Conservation (phyloP, 2,329 filamentous ascomycete species). For the Coleophoma crateriformis region DNA sequence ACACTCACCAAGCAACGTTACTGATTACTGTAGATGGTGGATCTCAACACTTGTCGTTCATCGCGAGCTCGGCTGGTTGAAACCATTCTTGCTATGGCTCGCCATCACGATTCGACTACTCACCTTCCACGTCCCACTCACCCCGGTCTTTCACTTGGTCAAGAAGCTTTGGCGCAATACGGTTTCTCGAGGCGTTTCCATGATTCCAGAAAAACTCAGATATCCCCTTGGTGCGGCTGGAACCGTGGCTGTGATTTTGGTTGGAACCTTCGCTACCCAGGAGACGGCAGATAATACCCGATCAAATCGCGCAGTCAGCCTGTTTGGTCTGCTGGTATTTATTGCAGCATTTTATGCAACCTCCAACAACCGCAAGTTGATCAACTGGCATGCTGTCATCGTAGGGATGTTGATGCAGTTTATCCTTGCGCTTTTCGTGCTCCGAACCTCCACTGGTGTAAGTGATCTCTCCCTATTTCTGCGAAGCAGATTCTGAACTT, state of each 20-base stretch:
- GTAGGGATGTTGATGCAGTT: slow-evolving; percentile 87
- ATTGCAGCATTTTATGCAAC: slow-evolving; percentile 62
- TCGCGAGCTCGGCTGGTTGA: slow-evolving; percentile 70
- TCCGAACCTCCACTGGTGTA: slow-evolving; percentile 67
- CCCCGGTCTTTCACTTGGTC: slow-evolving; percentile 60
- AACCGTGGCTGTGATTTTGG: slow-evolving; percentile 66
- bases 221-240: slow-evolving; percentile 56
- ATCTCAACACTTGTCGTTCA: slow-evolving; percentile 70
- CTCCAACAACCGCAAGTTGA: slow-evolving; percentile 58
- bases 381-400: slow-evolving; percentile 77
- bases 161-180: slow-evolving; percentile 63
- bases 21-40: slow-evolving; percentile 54
- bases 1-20: background rate
- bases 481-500: background rate
- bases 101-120: slow-evolving; percentile 67
- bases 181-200: slow-evolving; percentile 47
- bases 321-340: slow-evolving; percentile 73
- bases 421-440: slow-evolving; percentile 80
- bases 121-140: slow-evolving; percentile 67
- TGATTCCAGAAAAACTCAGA: slow-evolving; percentile 63
- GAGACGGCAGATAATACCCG: slow-evolving; percentile 73
- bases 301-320: slow-evolving; percentile 71
- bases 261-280: slow-evolving; percentile 70
- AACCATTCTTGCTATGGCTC: slow-evolving; percentile 79
- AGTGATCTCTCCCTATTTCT: slow-evolving; percentile 1